Evolutionary conservation across 129 eudicot species (phyloP).

Genomic region (Arctium minus): DNA sequence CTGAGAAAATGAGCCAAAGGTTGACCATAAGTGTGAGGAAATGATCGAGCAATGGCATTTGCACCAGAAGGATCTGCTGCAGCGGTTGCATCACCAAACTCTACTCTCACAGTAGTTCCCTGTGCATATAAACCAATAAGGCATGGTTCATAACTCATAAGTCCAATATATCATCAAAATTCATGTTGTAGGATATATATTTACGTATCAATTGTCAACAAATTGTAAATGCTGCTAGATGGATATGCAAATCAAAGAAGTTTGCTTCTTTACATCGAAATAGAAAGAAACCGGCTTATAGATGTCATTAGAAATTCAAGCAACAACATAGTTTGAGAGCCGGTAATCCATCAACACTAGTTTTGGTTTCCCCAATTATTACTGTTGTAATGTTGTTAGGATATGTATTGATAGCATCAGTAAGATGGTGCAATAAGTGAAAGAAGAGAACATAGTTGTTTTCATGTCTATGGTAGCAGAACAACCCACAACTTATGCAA

Average conservation of each 20-base stretch:
- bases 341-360: not conserved
- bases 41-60: constrained; percentile 66
- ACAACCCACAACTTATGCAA: not conserved
- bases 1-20: constrained; percentile 94
- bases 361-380: too few relatives aligned
- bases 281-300: not conserved
- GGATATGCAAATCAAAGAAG: not conserved
- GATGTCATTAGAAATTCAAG: not conserved
- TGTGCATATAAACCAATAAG: constrained; percentile 32
- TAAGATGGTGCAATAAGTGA: not conserved
- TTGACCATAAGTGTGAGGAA: constrained; percentile 94
- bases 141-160: constrained; percentile 2
- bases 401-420: not conserved
- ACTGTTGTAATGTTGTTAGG: too few relatives aligned
- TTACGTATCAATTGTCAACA: not conserved
- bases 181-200: not conserved
- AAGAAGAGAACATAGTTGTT: not conserved
- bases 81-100: constrained; percentile 87
- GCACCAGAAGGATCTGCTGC: constrained; percentile 82
- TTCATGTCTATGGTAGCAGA: not conserved
- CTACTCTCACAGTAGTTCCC: constrained; percentile 97
- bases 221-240: not conserved
- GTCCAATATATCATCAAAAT: not conserved
- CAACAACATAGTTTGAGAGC: not conserved
- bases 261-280: not conserved